Evolutionary conservation across 768 basidiomycete species (phyloP).

Genomic region (Amanita rimosa): DNA sequence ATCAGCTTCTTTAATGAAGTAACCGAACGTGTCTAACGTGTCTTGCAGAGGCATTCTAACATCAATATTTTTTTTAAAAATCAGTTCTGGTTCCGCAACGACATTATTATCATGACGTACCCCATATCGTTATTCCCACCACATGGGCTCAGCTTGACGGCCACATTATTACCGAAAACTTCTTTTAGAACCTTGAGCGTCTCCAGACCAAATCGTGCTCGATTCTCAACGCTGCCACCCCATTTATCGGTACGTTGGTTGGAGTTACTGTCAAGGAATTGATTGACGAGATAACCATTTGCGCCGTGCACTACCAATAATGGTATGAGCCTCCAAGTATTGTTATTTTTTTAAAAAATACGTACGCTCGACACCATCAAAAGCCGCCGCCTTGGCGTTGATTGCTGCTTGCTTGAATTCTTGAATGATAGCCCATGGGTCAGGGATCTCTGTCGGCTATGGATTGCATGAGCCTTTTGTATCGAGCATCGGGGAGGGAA

Average conservation of each 20-base stretch:
- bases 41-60: conserved; percentile 32
- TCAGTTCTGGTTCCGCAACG: not conserved
- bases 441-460: conserved; percentile 30
- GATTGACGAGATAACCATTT: conserved; percentile 32
- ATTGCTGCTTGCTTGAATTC: conserved; percentile 31
- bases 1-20: conserved; percentile 29
- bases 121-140: conserved; percentile 36
- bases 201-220: conserved; percentile 41
- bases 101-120: conserved; percentile 12
- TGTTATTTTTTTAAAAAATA: not conserved
- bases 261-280: conserved; percentile 37
- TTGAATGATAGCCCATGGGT: conserved; percentile 27
- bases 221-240: conserved; percentile 49
- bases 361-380: conserved; percentile 43
- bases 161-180: conserved; percentile 33
- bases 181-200: conserved; percentile 30
- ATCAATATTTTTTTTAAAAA: not conserved
- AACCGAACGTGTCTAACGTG: conserved; percentile 27
- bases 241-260: conserved; percentile 47
- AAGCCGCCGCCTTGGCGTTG: conserved; percentile 41
- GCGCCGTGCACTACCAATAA: conserved; percentile 26
- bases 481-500: not conserved
- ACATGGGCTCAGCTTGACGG: conserved; percentile 33
- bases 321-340: not conserved
- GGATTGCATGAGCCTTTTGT: too few relatives aligned